A percentile compares a stretch with the other conserved stretches of the same genome.
Conservation (phyloP, 2,329 filamentous ascomycete genomes). For the Calonectria montana region DNA sequence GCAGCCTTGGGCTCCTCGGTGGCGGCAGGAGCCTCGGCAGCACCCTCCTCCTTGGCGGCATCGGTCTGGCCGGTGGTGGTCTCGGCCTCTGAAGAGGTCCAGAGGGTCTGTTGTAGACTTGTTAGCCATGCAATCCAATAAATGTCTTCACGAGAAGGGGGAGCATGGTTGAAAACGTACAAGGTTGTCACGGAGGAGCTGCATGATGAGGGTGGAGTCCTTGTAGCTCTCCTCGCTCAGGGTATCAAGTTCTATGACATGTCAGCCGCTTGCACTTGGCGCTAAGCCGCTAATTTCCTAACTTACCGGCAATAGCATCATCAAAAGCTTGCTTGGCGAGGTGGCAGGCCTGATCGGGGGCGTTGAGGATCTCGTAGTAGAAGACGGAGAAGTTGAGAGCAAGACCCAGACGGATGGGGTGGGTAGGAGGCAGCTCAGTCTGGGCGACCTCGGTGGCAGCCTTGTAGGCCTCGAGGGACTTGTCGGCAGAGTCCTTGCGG, state of each 20-base stretch:
- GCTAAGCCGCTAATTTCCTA: too few species aligned
- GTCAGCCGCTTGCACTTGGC: slow-evolving; percentile 1
- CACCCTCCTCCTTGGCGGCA: slow-evolving; percentile 58
- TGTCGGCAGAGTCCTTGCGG: slow-evolving; percentile 88
- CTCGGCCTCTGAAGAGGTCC: slow-evolving; percentile 99
- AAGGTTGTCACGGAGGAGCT: slow-evolving; percentile 96
- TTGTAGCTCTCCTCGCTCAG: slow-evolving; percentile 99
- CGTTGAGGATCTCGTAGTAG: slow-evolving; percentile 99
- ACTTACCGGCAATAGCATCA: slow-evolving; percentile 84
- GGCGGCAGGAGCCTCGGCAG: slow-evolving; percentile 62
- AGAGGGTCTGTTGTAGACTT: slow-evolving; percentile 78
- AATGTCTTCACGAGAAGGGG: too few species aligned
- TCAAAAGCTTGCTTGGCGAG: slow-evolving; percentile 99
- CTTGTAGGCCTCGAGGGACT: slow-evolving; percentile 97
- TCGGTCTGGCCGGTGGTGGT: slow-evolving; percentile 68
- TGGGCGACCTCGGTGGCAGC: slow-evolving; percentile 98
- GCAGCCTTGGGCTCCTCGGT: slow-evolving; percentile 76
- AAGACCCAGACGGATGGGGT: slow-evolving; percentile 97
- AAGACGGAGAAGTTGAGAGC: slow-evolving; percentile 99
- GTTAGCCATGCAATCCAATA: slow-evolving; percentile 43
- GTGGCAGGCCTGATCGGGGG: slow-evolving; percentile 97
- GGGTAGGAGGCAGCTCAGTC: slow-evolving; percentile 95
- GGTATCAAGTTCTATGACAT: slow-evolving; percentile 84
- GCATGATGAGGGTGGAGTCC: slow-evolving; percentile 99
- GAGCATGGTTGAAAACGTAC: slow-evolving; percentile 61